A percentile compares a stretch with the other conserved stretches of the same genome.
These are phyloP conservation scores for Artemisia annua DNA, from an alignment of 129 eudicot genomes.

Conservation along the genomic window DNA sequence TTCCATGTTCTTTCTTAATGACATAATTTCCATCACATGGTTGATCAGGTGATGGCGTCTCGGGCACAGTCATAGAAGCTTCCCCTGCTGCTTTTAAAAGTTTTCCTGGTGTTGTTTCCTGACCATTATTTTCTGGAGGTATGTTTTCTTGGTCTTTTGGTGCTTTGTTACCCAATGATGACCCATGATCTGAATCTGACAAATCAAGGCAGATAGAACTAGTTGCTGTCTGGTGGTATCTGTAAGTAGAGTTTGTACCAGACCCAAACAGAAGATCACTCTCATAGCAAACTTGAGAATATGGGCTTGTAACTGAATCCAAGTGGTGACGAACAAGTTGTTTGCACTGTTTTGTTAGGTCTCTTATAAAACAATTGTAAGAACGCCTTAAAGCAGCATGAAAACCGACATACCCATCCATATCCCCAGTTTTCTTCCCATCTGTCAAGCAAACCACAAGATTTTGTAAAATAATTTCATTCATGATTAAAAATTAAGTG, in stretches of 20 bases:
- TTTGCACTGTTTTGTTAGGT: conserved; percentile 83
- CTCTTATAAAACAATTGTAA: conserved; percentile 59
- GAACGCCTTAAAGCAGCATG: conserved; percentile 95
- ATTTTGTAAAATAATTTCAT: conserved; percentile 6
- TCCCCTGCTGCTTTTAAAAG: conserved; percentile 49
- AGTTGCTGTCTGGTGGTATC: conserved; percentile 46
- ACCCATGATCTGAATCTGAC: conserved; percentile 68
- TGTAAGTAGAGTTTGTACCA: conserved; percentile 36
- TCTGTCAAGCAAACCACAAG: conserved; percentile 34
- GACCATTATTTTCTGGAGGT: conserved; percentile 51
- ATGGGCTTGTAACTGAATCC: conserved; percentile 96
- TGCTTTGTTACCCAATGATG: conserved; percentile 29
- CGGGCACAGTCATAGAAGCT: conserved; percentile 68
- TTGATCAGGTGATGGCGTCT: conserved; percentile 87
- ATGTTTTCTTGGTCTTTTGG: conserved; percentile 61
- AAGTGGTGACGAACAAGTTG: conserved; percentile 89
- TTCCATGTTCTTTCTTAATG: conserved; percentile 73
- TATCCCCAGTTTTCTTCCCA: conserved; percentile 68
- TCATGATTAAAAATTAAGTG: background rate
- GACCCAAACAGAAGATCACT: conserved; percentile 38
- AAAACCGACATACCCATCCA: conserved; percentile 93
- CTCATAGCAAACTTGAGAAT: conserved; percentile 83
- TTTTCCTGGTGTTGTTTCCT: conserved; percentile 71
- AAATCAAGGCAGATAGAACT: conserved; percentile 61
- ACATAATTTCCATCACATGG: conserved; percentile 52